Evolutionary conservation across 164 flowering plant species (phyloP).

Genomic region (Sextonia rubra): DNA sequence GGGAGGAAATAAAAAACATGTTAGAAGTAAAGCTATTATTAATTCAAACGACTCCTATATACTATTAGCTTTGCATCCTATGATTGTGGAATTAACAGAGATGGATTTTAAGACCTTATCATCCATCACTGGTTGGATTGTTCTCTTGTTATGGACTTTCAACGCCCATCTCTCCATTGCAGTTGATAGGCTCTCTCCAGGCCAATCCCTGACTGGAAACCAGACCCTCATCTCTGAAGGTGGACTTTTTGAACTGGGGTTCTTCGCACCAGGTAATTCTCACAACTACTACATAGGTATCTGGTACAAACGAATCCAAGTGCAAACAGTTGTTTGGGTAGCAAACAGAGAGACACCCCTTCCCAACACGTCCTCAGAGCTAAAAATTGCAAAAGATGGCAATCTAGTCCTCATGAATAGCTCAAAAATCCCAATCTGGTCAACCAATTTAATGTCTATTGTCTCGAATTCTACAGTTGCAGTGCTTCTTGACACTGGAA

Average conservation of each 20-base stretch:
- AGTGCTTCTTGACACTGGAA: slow-evolving; percentile 4
- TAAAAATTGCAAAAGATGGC: slow-evolving; percentile 20
- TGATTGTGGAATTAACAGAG: neutral
- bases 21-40: too few relatives aligned
- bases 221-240: slow-evolving; percentile 14
- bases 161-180: neutral
- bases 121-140: neutral
- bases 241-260: slow-evolving; percentile 25
- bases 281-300: slow-evolving; percentile 23
- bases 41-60: too few relatives aligned
- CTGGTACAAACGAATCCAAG: slow-evolving; percentile 15
- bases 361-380: slow-evolving; percentile 6
- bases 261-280: slow-evolving; percentile 28
- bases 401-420: slow-evolving; percentile 10
- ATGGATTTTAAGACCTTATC: neutral
- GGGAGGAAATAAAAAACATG: too few relatives aligned
- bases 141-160: neutral
- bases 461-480: neutral
- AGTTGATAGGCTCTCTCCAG: neutral
- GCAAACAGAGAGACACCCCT: slow-evolving; percentile 23
- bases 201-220: slow-evolving; percentile 14
- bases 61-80: too few relatives aligned
- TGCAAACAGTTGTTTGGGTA: slow-evolving; percentile 25
- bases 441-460: neutral
- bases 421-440: neutral